Percentiles rank a stretch among this genome's conserved stretches.
Evolutionary conservation across 805 yeast species (phyloP).

Genomic region (Teunomyces panamensis): DNA sequence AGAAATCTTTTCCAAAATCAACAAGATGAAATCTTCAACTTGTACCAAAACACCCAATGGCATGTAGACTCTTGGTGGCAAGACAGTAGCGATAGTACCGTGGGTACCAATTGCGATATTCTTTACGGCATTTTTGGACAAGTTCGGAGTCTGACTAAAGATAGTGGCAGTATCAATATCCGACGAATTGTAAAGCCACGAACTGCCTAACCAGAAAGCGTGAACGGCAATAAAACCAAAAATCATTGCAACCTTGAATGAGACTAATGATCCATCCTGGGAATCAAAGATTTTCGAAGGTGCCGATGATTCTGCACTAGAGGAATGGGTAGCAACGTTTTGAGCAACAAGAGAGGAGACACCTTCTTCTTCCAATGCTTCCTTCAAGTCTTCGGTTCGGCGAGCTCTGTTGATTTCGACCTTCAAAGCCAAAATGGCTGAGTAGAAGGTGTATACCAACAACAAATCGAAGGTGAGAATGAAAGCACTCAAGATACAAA

Average conservation of each 20-base stretch:
- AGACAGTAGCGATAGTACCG: conserved; percentile 56
- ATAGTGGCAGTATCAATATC: conserved; percentile 6
- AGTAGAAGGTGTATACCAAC: conserved; percentile 73
- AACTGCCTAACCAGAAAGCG: conserved; percentile 64
- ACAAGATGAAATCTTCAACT: conserved; percentile 58
- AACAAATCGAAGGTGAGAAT: conserved; percentile 69
- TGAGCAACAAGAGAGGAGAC: conserved; percentile 67
- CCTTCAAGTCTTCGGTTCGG: conserved; percentile 71
- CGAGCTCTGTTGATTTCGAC: conserved; percentile 86
- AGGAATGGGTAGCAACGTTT: conserved; percentile 54
- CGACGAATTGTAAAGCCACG: conserved; percentile 53
- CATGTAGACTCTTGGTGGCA: conserved; percentile 55
- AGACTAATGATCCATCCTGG: conserved; percentile 37
- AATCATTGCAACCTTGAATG: conserved; percentile 60
- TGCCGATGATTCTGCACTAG: conserved; percentile 34
- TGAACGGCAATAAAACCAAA: conserved; percentile 61
- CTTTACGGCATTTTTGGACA: conserved; percentile 42
- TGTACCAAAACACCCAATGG: conserved; percentile 56
- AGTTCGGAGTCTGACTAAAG: conserved; percentile 19
- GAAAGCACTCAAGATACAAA: conserved; percentile 71
- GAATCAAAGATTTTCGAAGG: conserved; percentile 19
- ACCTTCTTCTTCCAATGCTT: conserved; percentile 91
- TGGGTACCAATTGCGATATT: conserved; percentile 44
- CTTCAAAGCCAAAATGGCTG: conserved; percentile 82
- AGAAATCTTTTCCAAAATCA: conserved; percentile 54